These are phyloP conservation scores for Eucalyptus curtisii DNA, from an alignment of 345 rosid genomes.

Conservation along the genomic window DNA sequence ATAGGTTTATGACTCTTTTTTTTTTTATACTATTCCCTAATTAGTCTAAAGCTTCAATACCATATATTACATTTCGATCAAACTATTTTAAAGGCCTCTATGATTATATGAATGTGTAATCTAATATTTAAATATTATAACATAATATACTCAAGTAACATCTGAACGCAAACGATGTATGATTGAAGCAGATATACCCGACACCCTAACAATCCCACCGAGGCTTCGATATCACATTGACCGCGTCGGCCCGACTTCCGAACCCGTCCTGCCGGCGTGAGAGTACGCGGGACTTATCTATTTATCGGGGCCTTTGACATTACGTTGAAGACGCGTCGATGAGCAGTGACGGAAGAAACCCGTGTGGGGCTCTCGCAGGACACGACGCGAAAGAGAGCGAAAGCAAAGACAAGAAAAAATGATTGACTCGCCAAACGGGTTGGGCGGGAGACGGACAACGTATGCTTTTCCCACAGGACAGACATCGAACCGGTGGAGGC, in stretches of 20 bases:
- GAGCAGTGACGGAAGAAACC: neutral
- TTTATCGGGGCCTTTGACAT: neutral
- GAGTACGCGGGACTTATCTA: rapidly evolving
- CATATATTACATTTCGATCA: no score
- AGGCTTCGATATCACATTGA: neutral
- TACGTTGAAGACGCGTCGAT: neutral
- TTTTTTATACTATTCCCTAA: rapidly evolving
- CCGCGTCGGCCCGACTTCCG: neutral
- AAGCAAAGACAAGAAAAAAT: neutral
- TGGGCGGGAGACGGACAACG: neutral
- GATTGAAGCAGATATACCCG: neutral
- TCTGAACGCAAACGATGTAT: no score
- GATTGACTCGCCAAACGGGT: neutral
- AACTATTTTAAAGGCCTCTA: no score
- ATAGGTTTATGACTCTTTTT: rapidly evolving
- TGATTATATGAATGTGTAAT: neutral
- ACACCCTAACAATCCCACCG: neutral
- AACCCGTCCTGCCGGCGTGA: neutral
- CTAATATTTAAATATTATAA: neutral
- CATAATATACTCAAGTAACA: neutral
- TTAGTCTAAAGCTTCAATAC: no score
- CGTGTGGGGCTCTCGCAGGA: neutral
- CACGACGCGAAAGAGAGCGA: neutral
- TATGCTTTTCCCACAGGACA: neutral
- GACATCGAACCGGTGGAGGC: neutral